phyloP scores from a whole-genome alignment of 805 yeast species.

The Yarrowia sp. region DNA sequence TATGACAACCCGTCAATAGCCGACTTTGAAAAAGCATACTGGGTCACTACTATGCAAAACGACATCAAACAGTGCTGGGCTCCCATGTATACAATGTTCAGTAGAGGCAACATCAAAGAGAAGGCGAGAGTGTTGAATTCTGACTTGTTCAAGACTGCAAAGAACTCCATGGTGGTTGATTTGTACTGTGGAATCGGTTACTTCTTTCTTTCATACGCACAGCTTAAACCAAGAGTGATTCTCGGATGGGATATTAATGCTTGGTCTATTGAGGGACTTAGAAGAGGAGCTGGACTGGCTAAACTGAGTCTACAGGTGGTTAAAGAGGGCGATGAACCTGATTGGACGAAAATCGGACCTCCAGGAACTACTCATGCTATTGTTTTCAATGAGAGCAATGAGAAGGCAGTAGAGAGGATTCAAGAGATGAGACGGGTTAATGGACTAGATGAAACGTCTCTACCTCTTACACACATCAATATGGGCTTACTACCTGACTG shows the following conservation, averaged over 20 bases:
- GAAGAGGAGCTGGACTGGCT: slow-evolving; percentile 53
- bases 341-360: slow-evolving; percentile 14
- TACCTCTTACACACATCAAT: slow-evolving; percentile 58
- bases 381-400: slow-evolving; percentile 66
- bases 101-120: slow-evolving; percentile 82
- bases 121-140: slow-evolving; percentile 57
- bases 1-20: slow-evolving; percentile 41
- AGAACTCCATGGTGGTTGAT: slow-evolving; percentile 57
- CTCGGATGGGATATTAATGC: slow-evolving; percentile 83
- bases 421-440: slow-evolving; percentile 29
- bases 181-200: slow-evolving; percentile 85
- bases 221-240: slow-evolving; percentile 50
- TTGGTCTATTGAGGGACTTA: slow-evolving; percentile 75
- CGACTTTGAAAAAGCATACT: slow-evolving; percentile 57
- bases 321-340: slow-evolving; percentile 37
- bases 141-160: not conserved
- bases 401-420: slow-evolving; percentile 46
- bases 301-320: slow-evolving; percentile 44
- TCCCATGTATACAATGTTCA: slow-evolving; percentile 81
- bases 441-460: not conserved
- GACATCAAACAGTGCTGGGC: slow-evolving; percentile 81
- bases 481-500: slow-evolving; percentile 79
- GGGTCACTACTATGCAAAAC: slow-evolving; percentile 72
- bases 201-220: slow-evolving; percentile 67
- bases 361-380: slow-evolving; percentile 42